phyloP scores from a whole-genome alignment of 176 grass and related monocot genomes.

The Zea luxurians region DNA sequence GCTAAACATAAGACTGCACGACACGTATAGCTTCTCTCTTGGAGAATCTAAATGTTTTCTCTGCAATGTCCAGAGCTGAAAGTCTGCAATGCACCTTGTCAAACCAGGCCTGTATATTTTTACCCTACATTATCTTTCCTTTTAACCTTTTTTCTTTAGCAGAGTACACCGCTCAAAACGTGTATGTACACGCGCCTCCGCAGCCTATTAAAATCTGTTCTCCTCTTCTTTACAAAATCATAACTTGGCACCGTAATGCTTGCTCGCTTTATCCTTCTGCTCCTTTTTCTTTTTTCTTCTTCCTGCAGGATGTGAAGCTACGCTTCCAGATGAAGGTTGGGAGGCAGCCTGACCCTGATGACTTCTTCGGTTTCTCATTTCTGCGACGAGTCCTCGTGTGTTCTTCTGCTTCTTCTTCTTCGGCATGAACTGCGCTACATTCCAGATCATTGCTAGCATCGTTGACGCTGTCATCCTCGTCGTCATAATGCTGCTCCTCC shows the following conservation, averaged over 20 bases:
- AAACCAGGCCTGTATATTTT: slow-evolving; percentile 9
- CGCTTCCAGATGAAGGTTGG: slow-evolving; percentile 39
- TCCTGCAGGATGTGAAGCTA: slow-evolving; percentile 39
- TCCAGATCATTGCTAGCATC: slow-evolving; percentile 35
- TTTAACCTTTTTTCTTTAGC: not conserved
- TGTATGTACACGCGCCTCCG: not conserved
- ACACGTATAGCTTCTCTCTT: no score
- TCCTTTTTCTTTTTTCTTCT: slow-evolving; percentile 32
- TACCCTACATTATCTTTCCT: slow-evolving; percentile 15
- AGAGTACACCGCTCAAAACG: not conserved
- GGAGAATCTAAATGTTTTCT: not conserved
- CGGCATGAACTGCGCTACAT: not conserved
- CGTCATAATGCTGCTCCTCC: slow-evolving; percentile 54
- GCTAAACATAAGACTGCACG: no score
- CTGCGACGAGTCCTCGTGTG: not conserved
- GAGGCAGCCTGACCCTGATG: slow-evolving; percentile 47
- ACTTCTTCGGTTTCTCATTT: slow-evolving; percentile 25
- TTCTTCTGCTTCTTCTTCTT: slow-evolving; percentile 42
- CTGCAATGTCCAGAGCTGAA: not conserved
- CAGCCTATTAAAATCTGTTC: not conserved
- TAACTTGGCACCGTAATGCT: not conserved
- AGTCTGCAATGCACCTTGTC: not conserved
- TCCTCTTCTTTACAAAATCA: not conserved
- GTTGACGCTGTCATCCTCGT: slow-evolving; percentile 4
- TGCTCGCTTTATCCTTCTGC: slow-evolving; percentile 32